phyloP scores from a whole-genome alignment of 2,329 filamentous ascomycete genomes.

The Aspergillus aculeatinus region DNA sequence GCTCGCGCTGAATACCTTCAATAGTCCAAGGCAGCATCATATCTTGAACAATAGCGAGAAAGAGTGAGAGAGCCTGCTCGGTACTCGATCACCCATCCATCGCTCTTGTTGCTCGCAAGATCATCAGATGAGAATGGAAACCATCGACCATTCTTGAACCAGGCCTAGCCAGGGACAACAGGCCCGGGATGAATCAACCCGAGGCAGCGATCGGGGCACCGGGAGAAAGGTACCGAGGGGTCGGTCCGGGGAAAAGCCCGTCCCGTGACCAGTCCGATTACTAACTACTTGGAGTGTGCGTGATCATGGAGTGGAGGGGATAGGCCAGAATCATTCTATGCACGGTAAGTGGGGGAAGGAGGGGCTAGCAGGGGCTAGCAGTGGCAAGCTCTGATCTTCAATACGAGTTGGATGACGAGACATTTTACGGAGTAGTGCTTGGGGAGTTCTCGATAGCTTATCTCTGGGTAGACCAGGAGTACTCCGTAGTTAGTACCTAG shows the following conservation, averaged over 20 bases:
- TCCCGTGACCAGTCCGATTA: neutral
- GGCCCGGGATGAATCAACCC: constrained; percentile 3
- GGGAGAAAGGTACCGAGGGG: neutral
- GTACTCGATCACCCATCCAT: neutral
- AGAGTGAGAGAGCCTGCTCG: neutral
- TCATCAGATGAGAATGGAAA: no score
- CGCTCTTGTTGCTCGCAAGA: neutral
- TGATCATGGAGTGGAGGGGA: neutral
- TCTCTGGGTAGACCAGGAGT: no score
- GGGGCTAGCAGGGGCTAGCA: no score
- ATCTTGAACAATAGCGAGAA: neutral
- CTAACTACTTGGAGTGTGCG: neutral
- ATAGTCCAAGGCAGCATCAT: neutral
- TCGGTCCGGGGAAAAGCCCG: neutral
- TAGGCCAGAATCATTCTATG: no score
- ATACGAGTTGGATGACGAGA: no score
- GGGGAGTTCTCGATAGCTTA: no score
- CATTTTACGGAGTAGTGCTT: no score
- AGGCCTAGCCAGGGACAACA: neutral
- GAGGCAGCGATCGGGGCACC: neutral
- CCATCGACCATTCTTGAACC: neutral
- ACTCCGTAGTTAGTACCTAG: no score
- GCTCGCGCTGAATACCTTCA: neutral
- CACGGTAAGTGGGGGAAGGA: no score
- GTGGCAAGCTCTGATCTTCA: no score